Percentiles rank a stretch among this genome's conserved stretches.
Evolutionary conservation across 164 flowering plant species (phyloP).

Genomic region (Magnolia kwangsiensis): DNA sequence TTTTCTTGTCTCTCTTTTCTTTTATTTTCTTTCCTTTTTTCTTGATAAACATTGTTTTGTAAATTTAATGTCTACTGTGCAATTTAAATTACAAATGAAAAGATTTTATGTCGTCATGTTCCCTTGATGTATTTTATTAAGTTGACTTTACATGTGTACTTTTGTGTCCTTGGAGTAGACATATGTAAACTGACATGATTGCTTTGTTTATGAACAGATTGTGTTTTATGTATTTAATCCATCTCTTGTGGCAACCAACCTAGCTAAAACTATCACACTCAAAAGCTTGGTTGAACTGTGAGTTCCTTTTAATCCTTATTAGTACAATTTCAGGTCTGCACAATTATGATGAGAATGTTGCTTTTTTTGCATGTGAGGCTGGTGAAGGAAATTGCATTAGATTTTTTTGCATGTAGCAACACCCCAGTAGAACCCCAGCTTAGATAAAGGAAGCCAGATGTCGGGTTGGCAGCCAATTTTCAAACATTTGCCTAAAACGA

Average conservation of each 20-base stretch:
- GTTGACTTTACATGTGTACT: neutral
- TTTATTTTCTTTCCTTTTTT: no score
- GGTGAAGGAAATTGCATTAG: neutral
- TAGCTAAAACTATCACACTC: conserved; percentile 55
- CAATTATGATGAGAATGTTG: neutral
- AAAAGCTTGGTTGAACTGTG: conserved; percentile 52
- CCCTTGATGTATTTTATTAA: neutral
- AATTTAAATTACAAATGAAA: neutral
- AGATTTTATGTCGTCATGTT: neutral
- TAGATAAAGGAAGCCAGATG: neutral
- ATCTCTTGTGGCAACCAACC: conserved; percentile 50
- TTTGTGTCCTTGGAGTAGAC: neutral
- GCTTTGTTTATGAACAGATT: conserved; percentile 38
- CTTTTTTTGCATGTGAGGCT: neutral
- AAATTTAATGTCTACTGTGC: neutral
- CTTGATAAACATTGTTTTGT: neutral
- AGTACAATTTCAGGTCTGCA: neutral
- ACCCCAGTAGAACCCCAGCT: neutral
- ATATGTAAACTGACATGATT: neutral
- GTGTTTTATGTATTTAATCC: conserved; percentile 75
- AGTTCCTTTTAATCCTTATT: conserved; percentile 24
- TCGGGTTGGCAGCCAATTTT: neutral
- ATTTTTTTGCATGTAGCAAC: neutral
- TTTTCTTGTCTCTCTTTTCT: no score
- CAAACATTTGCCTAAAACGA: no score